Base-by-base conservation (phyloP, 768 basidiomycete species). In the Kwoniella sp. region DNA sequence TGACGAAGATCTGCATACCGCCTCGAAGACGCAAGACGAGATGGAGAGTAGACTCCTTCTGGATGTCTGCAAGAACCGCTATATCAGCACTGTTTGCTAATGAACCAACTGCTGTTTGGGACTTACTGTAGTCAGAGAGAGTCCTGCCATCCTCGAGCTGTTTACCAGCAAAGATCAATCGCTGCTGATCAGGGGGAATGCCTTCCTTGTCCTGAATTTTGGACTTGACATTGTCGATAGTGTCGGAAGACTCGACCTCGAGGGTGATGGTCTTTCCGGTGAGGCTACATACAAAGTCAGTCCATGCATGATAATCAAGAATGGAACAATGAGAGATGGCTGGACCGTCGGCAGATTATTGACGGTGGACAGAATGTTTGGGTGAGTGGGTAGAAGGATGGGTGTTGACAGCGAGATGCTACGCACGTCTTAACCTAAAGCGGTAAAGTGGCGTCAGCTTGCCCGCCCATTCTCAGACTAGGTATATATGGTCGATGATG, bases 241-340 rank as follows among this genome's bases (percentile, higher is more conserved):
- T 92, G 79, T 92, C 90, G 0, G 89, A 91, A 0, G 91, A 91
- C 80, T 93, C 91, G 40, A 93, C 92, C 77, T 94, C 92, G 26
- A 75, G 69, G 79, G 91, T 94, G 85, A 94, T 93, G 76, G 94
- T 96, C 85, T 96, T 96, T 81, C 92, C 92, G 86, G 92, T 95
- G 76, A 95, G 90, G 60, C 69, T 73, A 55, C 59, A 30, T 22
- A 22, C 52, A 55, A 7, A 19, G 54, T 40, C 33, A 55, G 54
- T 33, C 29, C 10, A 29, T 44, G 40, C 40, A 44, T 6, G 6
- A 33, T 13, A 33, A 6, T 13, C 33, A 6, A 33, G 13, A n/a
- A n/a, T n/a, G n/a, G n/a, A 9, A 15, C 17, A 15, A 19, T 19
- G 17, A 19, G 40, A 44, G 40, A 44, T 44, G 40, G 40, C 40